Percentiles rank a stretch among this genome's conserved stretches.
Evolutionary conservation across 805 yeast genomes (phyloP).

Genomic region (Candida caryicola): DNA sequence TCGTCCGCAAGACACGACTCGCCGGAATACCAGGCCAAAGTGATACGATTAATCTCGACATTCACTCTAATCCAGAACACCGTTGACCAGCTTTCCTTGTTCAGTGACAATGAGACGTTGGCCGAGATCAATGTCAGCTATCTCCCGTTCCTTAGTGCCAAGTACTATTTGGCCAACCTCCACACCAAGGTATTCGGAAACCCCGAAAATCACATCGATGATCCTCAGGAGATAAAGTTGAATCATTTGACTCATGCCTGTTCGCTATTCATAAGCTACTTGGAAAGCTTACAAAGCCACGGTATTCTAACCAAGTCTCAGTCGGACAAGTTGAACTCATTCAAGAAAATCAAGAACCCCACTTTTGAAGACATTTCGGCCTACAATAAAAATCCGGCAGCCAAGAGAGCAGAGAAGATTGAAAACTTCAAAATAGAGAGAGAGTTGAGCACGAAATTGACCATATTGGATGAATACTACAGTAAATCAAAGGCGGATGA

Average conservation of each 20-base stretch:
- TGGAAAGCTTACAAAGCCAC: slow-evolving; percentile 15
- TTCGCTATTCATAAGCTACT: slow-evolving; percentile 37
- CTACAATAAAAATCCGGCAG: slow-evolving; percentile 33
- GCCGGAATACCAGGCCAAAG: slow-evolving; percentile 34
- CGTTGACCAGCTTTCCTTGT: slow-evolving; percentile 52
- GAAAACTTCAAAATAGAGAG: slow-evolving; percentile 62
- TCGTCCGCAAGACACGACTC: slow-evolving; percentile 40
- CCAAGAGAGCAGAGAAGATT: slow-evolving; percentile 68
- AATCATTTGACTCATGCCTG: slow-evolving; percentile 33
- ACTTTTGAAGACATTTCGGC: slow-evolving; percentile 33
- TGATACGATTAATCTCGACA: slow-evolving; percentile 37
- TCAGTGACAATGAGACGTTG: slow-evolving; percentile 67
- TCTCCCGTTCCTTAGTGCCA: slow-evolving; percentile 56
- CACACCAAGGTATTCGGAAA: slow-evolving; percentile 13
- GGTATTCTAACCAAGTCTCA: slow-evolving; percentile 39
- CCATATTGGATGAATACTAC: slow-evolving; percentile 31
- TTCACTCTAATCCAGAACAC: slow-evolving; percentile 44
- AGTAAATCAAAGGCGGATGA: slow-evolving; percentile 2
- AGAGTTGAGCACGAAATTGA: slow-evolving; percentile 45
- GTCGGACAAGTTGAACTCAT: slow-evolving; percentile 34
- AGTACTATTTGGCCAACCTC: slow-evolving; percentile 52
- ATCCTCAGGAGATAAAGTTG: slow-evolving; percentile 20
- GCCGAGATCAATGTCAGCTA: slow-evolving; percentile 68
- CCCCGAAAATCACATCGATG: slow-evolving; percentile 1
- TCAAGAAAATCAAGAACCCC: slow-evolving; percentile 42